These are phyloP conservation scores for Tolypocladium sp. DNA, from an alignment of 2,329 filamentous ascomycete genomes.

Conservation along the genomic window DNA sequence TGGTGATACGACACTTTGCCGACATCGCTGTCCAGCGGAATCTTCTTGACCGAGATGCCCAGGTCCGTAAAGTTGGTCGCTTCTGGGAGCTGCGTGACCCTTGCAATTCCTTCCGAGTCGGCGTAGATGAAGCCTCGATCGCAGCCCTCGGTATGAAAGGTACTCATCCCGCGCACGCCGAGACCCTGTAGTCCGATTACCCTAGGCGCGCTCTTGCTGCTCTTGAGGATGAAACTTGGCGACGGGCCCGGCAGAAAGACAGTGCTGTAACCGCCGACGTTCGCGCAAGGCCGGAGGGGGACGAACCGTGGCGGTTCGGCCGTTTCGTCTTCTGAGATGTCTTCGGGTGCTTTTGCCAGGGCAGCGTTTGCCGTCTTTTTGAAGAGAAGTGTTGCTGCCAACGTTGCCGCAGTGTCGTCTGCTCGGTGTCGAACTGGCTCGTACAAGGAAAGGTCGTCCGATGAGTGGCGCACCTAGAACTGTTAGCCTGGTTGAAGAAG, in stretches of 20 bases:
- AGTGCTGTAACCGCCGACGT: conserved; percentile 68
- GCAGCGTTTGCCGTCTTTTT: conserved; percentile 63
- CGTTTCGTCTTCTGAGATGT: conserved; percentile 41
- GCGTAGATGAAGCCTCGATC: conserved; percentile 78
- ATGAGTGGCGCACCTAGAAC: conserved; percentile 61
- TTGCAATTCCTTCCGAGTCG: conserved; percentile 61
- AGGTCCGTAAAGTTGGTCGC: conserved; percentile 63
- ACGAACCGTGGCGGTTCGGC: conserved; percentile 35
- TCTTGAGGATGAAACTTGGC: conserved; percentile 75
- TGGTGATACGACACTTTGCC: conserved; percentile 69
- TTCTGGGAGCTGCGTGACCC: conserved; percentile 62
- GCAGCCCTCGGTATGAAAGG: conserved; percentile 69
- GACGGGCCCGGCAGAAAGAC: conserved; percentile 77
- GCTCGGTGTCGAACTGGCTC: conserved; percentile 57
- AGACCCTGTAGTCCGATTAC: conserved; percentile 64
- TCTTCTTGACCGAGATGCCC: conserved; percentile 65
- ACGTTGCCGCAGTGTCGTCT: conserved; percentile 21
- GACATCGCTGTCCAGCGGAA: conserved; percentile 61
- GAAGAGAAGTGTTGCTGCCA: conserved; percentile 58
- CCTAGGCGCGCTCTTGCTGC: conserved; percentile 65
- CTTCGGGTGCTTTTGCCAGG: conserved; percentile 48
- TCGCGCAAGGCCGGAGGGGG: conserved; percentile 48
- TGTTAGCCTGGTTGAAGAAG: background rate
- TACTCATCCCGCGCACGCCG: conserved; percentile 61
- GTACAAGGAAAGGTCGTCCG: conserved; percentile 80